Evolutionary conservation across 108 stramenopile species (phyloP), one percentile per base, ranked within the genome.

Genomic region (Mediolabrus comicus): DNA sequence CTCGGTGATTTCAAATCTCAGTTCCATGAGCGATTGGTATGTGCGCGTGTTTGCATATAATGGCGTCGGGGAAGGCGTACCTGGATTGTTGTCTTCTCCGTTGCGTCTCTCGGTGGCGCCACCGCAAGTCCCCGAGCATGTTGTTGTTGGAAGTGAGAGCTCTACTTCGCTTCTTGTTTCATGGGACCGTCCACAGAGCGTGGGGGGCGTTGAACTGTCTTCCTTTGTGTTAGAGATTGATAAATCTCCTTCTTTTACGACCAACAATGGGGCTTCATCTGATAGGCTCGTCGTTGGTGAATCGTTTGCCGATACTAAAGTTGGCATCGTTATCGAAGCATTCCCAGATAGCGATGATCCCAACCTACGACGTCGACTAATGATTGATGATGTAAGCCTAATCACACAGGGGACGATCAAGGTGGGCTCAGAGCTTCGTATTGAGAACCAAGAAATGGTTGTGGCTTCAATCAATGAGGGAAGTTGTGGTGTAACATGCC

Each of bases 41-140:
- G 87, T 95, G 41, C 76, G 94, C 8, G 88, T 95, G 7, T 88
- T 74, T 39, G 83, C 94, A 13, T 91, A 93, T 75, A 92, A 91
- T 62, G 62, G 78, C 43, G 54, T 85, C 54, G 94, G 94, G 3
- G 87, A 67, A 55, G 84, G 85, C 51, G 75, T 53, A 13, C 67
- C 86, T 5, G 68, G 66, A 3, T 25, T 77, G 11, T 78, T 84
- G 19, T 65, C 53, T 43, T 59, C 65, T 52, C 79, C 55, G 28
- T 72, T 85, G 34, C 80, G 72, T 32, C 62, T 82, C 14, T 39
- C 61, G 22, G 29, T 59, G 17, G 52, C 49, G 2, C 74, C 84
- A 11, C 82, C 84, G 9, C 73, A 66, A 65, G 60, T 55, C 3
- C 87, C 86, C 1, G 29, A 54, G 14, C 61, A 83, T 52, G 60